Evolutionary conservation across 2,329 filamentous ascomycete genomes (phyloP), one percentile per base, ranked within the genome.

Genomic region (Sclerotiophoma versabilis): DNA sequence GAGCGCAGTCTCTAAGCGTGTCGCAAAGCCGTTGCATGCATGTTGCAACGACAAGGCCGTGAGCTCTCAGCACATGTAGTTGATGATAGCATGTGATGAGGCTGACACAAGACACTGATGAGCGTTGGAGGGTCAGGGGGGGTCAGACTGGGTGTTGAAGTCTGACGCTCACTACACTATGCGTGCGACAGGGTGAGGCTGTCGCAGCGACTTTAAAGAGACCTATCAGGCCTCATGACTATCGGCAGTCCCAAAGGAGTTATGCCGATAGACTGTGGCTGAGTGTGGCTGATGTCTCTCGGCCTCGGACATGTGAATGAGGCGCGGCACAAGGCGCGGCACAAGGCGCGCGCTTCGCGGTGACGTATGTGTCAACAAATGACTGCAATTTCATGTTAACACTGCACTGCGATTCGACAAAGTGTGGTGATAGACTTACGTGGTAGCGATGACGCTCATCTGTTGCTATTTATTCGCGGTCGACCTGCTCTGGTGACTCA

Each of bases 401-500:
- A 36, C 44, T 62, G 59, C 32, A 12, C 12, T 32, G 22, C 30
- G 26, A 52, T 34, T 49, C 25, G 44, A n/a, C n/a, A 47, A 15
- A 20, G 7, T 26, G n/a, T 2, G 44, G 38, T 30, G 53, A 54
- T 54, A 22, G 33, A 58, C 65, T 61, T 66, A 68, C 63, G 39
- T 34, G 57, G 19, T 49, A 43, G 50, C 20, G 29, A 43, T 32
- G 36, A 37, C 33, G 23, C 14, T 30, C 11, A 4, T 9, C 11
- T 43, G 26, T 5, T 30, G 34, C 27, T 55, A 20, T 59, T 76
- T 68, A 77, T 64, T 76, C n/a, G n/a, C n/a, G n/a, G n/a, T n/a
- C 74, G 19, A 65, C 64, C 14, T 70, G 69, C 59, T 75, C 74
- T 17, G 73, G 71, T 7, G 71, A 73, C 67, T 77, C 75, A 10